Conservation (phyloP, 106 monocot genomes). For the Narthecium ossifragum region DNA sequence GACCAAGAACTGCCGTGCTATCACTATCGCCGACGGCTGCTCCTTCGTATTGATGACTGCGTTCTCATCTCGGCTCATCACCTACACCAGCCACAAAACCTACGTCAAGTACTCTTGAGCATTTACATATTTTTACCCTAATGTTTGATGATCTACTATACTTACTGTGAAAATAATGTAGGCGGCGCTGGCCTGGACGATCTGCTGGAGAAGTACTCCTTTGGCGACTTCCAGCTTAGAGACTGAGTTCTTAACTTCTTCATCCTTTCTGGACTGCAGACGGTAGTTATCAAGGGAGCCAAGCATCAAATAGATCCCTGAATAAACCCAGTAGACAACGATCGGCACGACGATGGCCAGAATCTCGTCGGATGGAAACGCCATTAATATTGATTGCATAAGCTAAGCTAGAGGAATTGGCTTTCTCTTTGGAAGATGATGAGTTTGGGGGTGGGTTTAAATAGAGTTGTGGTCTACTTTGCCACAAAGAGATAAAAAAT, state of each 20-base stretch:
- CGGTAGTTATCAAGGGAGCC: neutral
- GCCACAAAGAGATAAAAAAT: no score
- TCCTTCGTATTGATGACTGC: no score
- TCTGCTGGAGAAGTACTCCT: neutral
- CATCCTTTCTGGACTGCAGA: neutral
- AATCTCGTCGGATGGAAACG: slow-evolving; percentile 4
- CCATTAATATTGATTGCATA: no score
- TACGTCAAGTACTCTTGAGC: no score
- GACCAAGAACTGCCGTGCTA: neutral
- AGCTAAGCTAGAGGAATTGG: no score
- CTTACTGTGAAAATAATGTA: neutral
- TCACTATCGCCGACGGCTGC: neutral
- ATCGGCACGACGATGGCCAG: slow-evolving; percentile 4
- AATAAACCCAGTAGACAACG: slow-evolving; percentile 16
- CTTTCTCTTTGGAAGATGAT: no score
- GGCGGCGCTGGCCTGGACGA: neutral
- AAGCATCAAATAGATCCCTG: neutral
- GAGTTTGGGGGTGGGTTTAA: no score
- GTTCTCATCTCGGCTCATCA: no score
- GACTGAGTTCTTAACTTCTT: neutral
- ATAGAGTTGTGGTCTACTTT: no score
- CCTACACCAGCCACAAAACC: no score
- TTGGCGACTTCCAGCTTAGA: no score
- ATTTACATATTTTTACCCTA: no score
- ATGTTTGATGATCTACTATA: neutral